Base-by-base conservation (phyloP, 2,329 filamentous ascomycete genomes). In the Claviceps humidiphila region DNA sequence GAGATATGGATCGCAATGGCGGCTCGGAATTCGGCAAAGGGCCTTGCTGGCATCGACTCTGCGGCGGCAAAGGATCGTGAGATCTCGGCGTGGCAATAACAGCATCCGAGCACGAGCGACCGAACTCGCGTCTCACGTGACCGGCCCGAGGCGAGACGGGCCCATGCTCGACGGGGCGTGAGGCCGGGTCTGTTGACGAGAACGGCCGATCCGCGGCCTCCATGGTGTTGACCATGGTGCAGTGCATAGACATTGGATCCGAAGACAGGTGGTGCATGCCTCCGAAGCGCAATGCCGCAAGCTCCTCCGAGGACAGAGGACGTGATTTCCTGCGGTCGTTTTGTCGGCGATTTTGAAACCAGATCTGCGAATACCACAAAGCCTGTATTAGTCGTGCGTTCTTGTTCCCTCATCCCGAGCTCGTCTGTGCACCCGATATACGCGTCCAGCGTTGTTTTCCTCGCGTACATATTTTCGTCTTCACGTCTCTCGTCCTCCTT, bases 301-400 rank as follows among this genome's bases (percentile, higher is more conserved):
- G 77, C 65, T 93, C 88, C 66, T 89, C 82, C 9, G 84, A 80
- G 30, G 87, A 80, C 40, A 95, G 76, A 47, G 90, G 89, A 59
- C 87, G 85, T 52, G 88, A 89, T 72, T 91, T 94, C 59, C 91
- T 81, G 60, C 91, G 81, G 66, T 94, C 88, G 68, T 94, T 95
- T 68, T 97, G 91, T 58, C 91, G 80, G 63, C 89, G 82, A 64
- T 96, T 96, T 64, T 96, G 91, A 70, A 96, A 96, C 91, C 91
- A 97, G 61, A 96, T 95, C 91, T 96, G 54, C 39, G 9, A 11
- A 20, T 43, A 13, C 4, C 20, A 13, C 41, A 34, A 34, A 26
- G 41, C 40, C 16, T 37, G 42, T 40, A 8, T 51, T 39, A 46
- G 49, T 24, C 34, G 16, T 30, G 41, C 17, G 16, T 45, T 26